Evolutionary conservation across 495 filamentous ascomycete species (phyloP).

Genomic region (Parathielavia hyrcaniae): DNA sequence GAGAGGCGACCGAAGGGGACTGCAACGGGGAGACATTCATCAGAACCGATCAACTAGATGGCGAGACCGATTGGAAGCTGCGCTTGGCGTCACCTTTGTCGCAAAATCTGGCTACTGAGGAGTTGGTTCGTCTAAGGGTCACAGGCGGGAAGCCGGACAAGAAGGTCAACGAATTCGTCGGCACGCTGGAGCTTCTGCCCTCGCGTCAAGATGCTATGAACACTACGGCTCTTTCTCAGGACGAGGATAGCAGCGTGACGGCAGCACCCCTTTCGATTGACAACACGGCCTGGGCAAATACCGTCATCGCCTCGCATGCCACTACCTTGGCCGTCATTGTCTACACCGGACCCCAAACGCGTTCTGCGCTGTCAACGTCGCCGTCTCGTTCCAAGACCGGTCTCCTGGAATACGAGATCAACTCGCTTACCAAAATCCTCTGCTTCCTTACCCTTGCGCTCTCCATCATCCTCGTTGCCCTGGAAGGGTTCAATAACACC

Average conservation of each 20-base stretch:
- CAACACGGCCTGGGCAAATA: slow-evolving; percentile 98
- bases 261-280: slow-evolving; percentile 81
- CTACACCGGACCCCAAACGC: slow-evolving; percentile 92
- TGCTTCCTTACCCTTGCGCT: slow-evolving; percentile 80
- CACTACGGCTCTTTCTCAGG: slow-evolving; percentile 24
- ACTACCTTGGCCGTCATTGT: slow-evolving; percentile 81
- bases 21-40: slow-evolving; percentile 86
- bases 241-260: slow-evolving; percentile 30
- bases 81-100: slow-evolving; percentile 78
- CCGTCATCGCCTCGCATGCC: slow-evolving; percentile 87
- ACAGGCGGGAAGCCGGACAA: slow-evolving; percentile 82
- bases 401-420: slow-evolving; percentile 91
- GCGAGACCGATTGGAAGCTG: slow-evolving; percentile 98
- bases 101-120: slow-evolving; percentile 60
- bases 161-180: slow-evolving; percentile 88
- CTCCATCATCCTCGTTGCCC: slow-evolving; percentile 80
- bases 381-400: slow-evolving; percentile 88
- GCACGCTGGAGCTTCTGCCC: slow-evolving; percentile 62
- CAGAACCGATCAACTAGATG: slow-evolving; percentile 93
- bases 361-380: slow-evolving; percentile 89
- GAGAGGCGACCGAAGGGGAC: slow-evolving; percentile 24
- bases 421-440: slow-evolving; percentile 94
- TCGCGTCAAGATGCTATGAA: slow-evolving; percentile 37
- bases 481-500: slow-evolving; percentile 70
- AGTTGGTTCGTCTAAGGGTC: slow-evolving; percentile 68